phyloP scores from a whole-genome alignment of 2,329 filamentous ascomycete species.

The Colletotrichum lentis region DNA sequence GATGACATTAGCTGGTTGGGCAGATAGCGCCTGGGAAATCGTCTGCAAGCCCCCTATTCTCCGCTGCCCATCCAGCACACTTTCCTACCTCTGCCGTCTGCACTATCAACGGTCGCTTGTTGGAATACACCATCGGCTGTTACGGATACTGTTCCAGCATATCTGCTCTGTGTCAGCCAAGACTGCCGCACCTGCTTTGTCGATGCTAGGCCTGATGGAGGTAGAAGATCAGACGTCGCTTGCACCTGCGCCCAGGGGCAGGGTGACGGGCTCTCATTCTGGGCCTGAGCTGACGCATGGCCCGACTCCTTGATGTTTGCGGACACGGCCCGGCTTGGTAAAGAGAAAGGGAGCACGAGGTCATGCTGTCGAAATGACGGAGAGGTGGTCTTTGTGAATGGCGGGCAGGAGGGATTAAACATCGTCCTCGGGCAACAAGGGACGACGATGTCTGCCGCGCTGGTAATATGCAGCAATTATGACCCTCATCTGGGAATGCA shows the following conservation, averaged over 20 bases:
- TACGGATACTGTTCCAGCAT: slow-evolving; percentile 1
- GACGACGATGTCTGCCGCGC: background rate
- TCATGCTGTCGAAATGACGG: background rate
- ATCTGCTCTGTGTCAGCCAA: slow-evolving; percentile 19
- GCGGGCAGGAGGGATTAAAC: background rate
- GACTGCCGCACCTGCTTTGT: slow-evolving; percentile 22
- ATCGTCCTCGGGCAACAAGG: background rate
- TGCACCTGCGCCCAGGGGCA: slow-evolving; percentile 2
- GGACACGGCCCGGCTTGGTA: background rate
- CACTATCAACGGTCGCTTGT: background rate
- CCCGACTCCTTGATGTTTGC: background rate
- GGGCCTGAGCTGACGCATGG: background rate
- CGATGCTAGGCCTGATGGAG: background rate
- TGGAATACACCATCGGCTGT: slow-evolving; percentile 11
- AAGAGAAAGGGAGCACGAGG: background rate
- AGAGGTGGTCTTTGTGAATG: no score
- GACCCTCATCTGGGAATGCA: slow-evolving; percentile 3
- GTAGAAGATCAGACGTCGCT: slow-evolving; percentile 24
- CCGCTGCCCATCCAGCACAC: background rate
- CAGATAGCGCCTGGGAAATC: slow-evolving; percentile 5
- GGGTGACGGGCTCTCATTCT: background rate
- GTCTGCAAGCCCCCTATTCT: slow-evolving; percentile 22
- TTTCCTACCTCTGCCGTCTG: background rate
- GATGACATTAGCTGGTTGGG: background rate
- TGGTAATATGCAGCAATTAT: background rate